phyloP scores from a whole-genome alignment of 768 basidiomycete species.

The Suillus tomentosus region DNA sequence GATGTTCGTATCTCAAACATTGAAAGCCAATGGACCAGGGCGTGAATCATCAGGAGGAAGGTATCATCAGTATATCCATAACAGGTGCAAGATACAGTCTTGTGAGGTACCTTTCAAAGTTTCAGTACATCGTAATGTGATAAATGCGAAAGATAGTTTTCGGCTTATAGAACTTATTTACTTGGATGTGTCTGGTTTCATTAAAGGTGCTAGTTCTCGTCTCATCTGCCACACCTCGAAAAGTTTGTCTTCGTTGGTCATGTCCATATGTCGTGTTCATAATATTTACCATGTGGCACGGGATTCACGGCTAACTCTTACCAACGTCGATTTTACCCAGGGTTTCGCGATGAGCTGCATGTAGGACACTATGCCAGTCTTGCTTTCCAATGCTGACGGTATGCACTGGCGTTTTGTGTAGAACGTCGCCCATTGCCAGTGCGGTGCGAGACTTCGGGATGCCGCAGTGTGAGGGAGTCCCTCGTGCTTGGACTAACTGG shows the following conservation, averaged over 20 bases:
- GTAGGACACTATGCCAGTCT: background rate
- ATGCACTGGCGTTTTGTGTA: background rate
- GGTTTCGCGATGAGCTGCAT: background rate
- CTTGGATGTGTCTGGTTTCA: slow-evolving; percentile 35
- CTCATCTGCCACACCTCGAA: slow-evolving; percentile 18
- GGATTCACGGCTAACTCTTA: too few species aligned
- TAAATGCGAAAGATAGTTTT: background rate
- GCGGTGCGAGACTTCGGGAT: background rate
- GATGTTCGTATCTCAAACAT: slow-evolving; percentile 75
- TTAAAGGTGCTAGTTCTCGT: slow-evolving; percentile 9
- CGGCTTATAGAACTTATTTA: background rate
- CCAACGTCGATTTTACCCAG: background rate
- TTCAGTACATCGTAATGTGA: background rate
- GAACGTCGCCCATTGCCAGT: background rate
- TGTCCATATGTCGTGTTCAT: background rate
- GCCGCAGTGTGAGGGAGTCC: background rate
- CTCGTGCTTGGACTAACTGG: background rate
- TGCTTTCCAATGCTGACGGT: background rate
- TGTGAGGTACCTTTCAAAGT: background rate
- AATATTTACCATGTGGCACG: background rate
- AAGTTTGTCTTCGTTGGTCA: slow-evolving; percentile 18
- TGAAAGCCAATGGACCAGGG: slow-evolving; percentile 67
- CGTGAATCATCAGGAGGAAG: slow-evolving; percentile 34
- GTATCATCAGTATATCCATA: background rate
- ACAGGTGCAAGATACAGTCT: background rate